Evolutionary conservation across 176 grass and related monocot species (phyloP).

Genomic region (Dendrocalamus sinicus): DNA sequence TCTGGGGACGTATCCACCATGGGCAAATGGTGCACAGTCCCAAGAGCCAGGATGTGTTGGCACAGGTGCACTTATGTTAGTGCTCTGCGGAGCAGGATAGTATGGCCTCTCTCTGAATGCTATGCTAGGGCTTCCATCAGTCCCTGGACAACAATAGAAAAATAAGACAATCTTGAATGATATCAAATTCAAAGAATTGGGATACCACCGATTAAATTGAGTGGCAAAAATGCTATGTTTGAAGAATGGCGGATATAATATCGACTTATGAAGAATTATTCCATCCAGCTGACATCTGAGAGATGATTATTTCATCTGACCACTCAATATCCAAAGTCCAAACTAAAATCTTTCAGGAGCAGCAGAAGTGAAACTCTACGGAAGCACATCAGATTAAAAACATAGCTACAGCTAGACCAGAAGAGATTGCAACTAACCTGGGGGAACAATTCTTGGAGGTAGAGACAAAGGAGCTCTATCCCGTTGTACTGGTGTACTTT

Average conservation of each 20-base stretch:
- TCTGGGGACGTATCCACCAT: constrained; percentile 47
- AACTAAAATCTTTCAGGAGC: background rate
- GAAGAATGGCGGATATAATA: background rate
- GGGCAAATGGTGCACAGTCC: constrained; percentile 30
- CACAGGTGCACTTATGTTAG: constrained; percentile 46
- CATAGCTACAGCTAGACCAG: background rate
- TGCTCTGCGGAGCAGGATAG: constrained; percentile 47
- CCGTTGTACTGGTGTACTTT: constrained; percentile 43
- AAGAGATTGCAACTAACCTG: constrained; percentile 50
- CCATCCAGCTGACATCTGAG: constrained; percentile 1
- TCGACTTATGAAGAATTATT: background rate
- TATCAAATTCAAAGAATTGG: constrained; percentile 9
- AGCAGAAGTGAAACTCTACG: background rate
- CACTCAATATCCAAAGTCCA: background rate
- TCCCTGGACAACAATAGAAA: constrained; percentile 14
- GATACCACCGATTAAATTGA: background rate
- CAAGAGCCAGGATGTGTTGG: constrained; percentile 42
- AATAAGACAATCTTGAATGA: constrained; percentile 10
- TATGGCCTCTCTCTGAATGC: constrained; percentile 51
- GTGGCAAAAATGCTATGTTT: background rate
- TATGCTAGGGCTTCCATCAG: constrained; percentile 33
- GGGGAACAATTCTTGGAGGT: constrained; percentile 51
- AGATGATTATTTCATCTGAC: constrained; percentile 10
- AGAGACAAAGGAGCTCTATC: constrained; percentile 47
- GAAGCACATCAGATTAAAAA: constrained; percentile 35